Percentiles rank a stretch among this genome's conserved stretches.
phyloP scores from a whole-genome alignment of 371 early-diverging fungal genomes.

The Batrachochytrium dendrobatidis region DNA sequence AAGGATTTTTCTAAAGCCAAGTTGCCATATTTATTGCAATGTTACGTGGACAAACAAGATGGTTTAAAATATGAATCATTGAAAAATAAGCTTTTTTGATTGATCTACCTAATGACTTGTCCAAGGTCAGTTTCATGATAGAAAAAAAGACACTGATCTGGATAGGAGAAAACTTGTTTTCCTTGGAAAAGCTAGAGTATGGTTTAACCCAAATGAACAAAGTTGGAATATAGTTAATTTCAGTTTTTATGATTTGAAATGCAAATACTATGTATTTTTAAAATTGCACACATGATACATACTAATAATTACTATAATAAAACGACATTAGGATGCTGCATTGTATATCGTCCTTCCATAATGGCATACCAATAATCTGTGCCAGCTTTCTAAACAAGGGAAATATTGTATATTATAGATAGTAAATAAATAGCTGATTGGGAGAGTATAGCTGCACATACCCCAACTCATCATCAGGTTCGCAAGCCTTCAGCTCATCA shows the following conservation, averaged over 20 bases:
- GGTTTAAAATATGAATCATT: not conserved
- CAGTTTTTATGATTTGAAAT: not conserved
- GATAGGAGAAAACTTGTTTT: conserved; percentile 6
- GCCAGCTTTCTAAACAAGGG: conserved; percentile 13
- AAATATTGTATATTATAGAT: not conserved
- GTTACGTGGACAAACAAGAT: not conserved
- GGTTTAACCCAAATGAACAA: not conserved
- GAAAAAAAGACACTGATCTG: conserved; percentile 16
- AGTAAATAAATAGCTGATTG: not conserved
- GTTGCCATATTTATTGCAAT: too few species aligned
- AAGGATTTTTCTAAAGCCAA: conserved; percentile 4
- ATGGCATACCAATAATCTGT: conserved; percentile 3
- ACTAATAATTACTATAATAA: conserved; percentile 6
- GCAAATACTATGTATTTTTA: not conserved
- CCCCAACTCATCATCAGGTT: conserved; percentile 4
- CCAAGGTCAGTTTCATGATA: conserved; percentile 11
- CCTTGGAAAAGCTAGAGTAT: conserved; percentile 6
- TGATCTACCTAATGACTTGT: conserved; percentile 10
- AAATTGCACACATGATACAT: not conserved
- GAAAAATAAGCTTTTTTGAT: conserved; percentile 5
- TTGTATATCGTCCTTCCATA: conserved; percentile 11
- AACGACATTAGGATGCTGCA: conserved; percentile 6
- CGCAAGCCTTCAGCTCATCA: conserved; percentile 4
- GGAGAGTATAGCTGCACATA: not conserved
- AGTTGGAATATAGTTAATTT: conserved; percentile 1